Evolutionary conservation across 2,329 filamentous ascomycete species (phyloP), one percentile per base, ranked within the genome.

Genomic region (Tolypocladium nubicola): DNA sequence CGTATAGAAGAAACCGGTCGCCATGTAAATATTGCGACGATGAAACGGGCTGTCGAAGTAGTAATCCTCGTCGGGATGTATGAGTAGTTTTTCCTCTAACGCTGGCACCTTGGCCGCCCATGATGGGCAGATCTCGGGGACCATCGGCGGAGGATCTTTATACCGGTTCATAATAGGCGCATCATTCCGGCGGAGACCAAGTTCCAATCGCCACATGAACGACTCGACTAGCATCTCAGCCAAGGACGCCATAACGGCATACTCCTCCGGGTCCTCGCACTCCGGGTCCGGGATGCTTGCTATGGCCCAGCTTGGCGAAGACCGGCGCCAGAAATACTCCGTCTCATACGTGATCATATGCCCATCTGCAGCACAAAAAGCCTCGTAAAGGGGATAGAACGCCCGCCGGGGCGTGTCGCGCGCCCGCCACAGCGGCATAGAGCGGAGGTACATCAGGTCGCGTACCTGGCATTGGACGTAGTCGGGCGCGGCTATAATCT

Each of bases 351-450:
- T 59, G 9, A 67, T 61, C 26, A 65, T 57, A 7, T 56, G 41
- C 11, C 63, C 65, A 55, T 68, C 61, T 13, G 58, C 58, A 39
- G 63, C 63, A 54, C 64, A 66, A n/a, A 66, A 58, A 16, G 63
- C 64, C 57, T 68, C 66, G 53, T 68, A 67, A 3, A 67, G 58
- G 19, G 65, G 64, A 55, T 64, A 67, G 43, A 68, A 62, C 35
- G 66, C 61, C 23, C 66, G 57, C 43, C 62, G 61, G n/a, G 60
- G 59, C 50, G 64, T 68, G 56, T 68, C 66, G 45, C 66, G 66
- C 54, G 58, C 54, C n/a, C 57, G 40, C 60, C 59, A 64, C 13
- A 62, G 33, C 4, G 59, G 54, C 56, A 62, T 54, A n/a, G 58
- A 56, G 55, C 60, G 63, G 14, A 57, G 56, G 30, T 55, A 52